Evolutionary conservation across 108 stramenopile species (phyloP).

Genomic region (Asterionellopsis glacialis): DNA sequence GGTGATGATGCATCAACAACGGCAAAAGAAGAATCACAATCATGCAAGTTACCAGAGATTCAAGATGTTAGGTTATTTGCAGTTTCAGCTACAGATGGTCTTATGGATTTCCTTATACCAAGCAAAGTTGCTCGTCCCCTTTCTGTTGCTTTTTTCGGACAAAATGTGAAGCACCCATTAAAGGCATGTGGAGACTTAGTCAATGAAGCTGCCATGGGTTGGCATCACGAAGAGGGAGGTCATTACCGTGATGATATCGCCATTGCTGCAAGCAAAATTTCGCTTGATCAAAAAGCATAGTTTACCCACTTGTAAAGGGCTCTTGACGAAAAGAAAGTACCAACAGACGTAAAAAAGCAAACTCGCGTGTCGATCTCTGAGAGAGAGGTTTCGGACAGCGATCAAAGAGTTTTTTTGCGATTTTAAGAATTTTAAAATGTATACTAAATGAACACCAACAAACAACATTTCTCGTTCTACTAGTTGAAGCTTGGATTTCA

Average conservation of each 20-base stretch:
- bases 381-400: too few relatives aligned
- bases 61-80: conserved; percentile 67
- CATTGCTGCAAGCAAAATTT: conserved; percentile 36
- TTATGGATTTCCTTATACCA: conserved; percentile 64
- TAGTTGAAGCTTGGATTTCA: too few relatives aligned
- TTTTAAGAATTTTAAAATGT: too few relatives aligned
- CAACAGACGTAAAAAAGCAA: too few relatives aligned
- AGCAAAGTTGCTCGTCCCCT: conserved; percentile 50
- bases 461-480: too few relatives aligned
- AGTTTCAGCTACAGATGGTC: conserved; percentile 80
- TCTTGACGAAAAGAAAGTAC: too few relatives aligned
- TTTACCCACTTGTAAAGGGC: too few relatives aligned
- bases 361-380: too few relatives aligned
- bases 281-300: neutral
- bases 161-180: conserved; percentile 39
- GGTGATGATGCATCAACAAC: neutral
- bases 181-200: conserved; percentile 66
- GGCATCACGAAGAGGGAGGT: conserved; percentile 59
- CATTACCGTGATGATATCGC: conserved; percentile 83
- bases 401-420: too few relatives aligned
- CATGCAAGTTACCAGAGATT: neutral
- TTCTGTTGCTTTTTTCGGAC: conserved; percentile 40
- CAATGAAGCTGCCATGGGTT: conserved; percentile 58
- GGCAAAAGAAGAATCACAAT: neutral
- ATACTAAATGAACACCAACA: too few relatives aligned